Evolutionary conservation across 495 filamentous ascomycete species (phyloP), one percentile per base, ranked within the genome.

Genomic region (Lentithecium fluviatile): DNA sequence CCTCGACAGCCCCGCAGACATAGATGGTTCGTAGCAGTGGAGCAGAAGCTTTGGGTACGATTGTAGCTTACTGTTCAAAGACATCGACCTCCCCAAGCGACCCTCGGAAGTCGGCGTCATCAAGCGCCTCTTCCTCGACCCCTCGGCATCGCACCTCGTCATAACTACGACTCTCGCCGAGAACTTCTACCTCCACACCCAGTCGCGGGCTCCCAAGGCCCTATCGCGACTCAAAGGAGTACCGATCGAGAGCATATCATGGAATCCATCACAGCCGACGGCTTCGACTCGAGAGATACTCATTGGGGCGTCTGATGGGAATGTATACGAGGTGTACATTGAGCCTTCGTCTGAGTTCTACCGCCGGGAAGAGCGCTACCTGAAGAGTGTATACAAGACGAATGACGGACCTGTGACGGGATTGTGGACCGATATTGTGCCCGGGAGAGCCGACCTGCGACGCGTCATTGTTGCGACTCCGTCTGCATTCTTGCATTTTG

Each of bases 131-230:
- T 98, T 98, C 75, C 86, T 98, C 56, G 94, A 98, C 69, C 95
- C 94, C 4, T 94, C 91, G 8, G 93, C 95, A 24, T 96, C 91
- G 2, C 94, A 98, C 75, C 75, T 98, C 17, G 83, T 98, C 58
- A 88, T 98, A 64, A 89, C 86, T 67, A 97, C 94, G 1, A 87
- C 90, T 11, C 82, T 90, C 23, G 90, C 89, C 71, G 94, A 97
- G 74, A 97, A 96, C 74, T 97, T 91, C 78, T 98, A 98, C 73
- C 86, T 98, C 11, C 94, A 97, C 72, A 91, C 90, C 25, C 94
- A 97, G 71, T 93, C 91, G 29, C 84, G 89, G 58, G 89, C 91
- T 67, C 89, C 91, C 8, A 88, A 94, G 58, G 80, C 86, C 21
- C 77, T 98, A 34, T 85, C 88, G 43, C 84, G 90, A 29, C 75